A percentile compares a stretch with the other conserved stretches of the same genome.
Conservation (phyloP, 768 basidiomycete species). For the Suillus discolor region DNA sequence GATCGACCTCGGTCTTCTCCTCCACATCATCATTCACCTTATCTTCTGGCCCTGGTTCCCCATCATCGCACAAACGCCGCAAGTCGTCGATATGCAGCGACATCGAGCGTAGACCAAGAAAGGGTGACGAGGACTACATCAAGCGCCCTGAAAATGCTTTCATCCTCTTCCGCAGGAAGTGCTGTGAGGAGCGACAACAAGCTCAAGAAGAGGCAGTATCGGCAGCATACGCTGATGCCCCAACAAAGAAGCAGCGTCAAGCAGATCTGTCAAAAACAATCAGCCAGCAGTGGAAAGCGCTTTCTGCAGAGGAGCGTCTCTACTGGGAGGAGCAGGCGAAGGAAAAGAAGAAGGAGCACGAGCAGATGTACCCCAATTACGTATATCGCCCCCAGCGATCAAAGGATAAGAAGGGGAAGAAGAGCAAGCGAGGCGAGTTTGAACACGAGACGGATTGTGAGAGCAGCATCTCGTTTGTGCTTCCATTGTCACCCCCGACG, state of each 20-base stretch:
- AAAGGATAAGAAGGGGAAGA: constrained; percentile 50
- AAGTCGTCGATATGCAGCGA: constrained; percentile 51
- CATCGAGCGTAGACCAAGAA: constrained; percentile 51
- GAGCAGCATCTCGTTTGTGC: constrained; percentile 51
- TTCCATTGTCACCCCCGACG: constrained; percentile 40
- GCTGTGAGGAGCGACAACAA: constrained; percentile 70
- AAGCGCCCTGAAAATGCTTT: constrained; percentile 86
- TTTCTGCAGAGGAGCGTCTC: constrained; percentile 64
- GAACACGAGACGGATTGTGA: constrained; percentile 50
- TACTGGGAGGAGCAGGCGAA: constrained; percentile 79
- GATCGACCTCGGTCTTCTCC: constrained; percentile 44
- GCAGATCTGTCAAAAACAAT: constrained; percentile 83
- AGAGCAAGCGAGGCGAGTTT: constrained; percentile 35
- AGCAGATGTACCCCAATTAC: constrained; percentile 73
- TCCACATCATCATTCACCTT: constrained; percentile 39
- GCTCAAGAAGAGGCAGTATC: constrained; percentile 51
- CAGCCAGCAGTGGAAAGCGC: constrained; percentile 77
- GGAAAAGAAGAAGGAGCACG: constrained; percentile 81
- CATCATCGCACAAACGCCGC: constrained; percentile 50
- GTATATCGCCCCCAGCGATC: constrained; percentile 75
- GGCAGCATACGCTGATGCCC: constrained; percentile 25
- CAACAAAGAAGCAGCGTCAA: constrained; percentile 73
- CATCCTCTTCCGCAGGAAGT: constrained; percentile 81
- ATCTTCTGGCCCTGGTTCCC: constrained; percentile 32
- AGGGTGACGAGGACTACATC: constrained; percentile 83